Conservation (phyloP, 352 stramenopile species). For the Pseudoperonospora humuli region DNA sequence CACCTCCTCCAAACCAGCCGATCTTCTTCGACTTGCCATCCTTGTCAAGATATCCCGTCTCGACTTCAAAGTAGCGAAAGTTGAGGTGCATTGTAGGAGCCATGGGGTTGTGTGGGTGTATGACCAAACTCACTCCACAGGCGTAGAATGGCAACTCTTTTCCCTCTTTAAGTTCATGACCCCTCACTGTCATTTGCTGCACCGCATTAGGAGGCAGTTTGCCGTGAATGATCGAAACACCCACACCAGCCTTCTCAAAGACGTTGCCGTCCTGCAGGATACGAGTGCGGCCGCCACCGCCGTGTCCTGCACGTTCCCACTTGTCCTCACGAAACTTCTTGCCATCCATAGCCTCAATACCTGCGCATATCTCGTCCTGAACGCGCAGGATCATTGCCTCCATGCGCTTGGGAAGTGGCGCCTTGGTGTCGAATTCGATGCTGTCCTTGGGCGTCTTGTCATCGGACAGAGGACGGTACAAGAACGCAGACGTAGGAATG, state of each 20-base stretch:
- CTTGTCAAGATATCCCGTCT: conserved; percentile 64
- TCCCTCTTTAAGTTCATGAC: conserved; percentile 63
- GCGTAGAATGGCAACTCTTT: conserved; percentile 93
- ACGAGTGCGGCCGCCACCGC: conserved; percentile 90
- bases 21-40: conserved; percentile 74
- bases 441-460: conserved; percentile 53
- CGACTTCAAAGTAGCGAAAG: conserved; percentile 98
- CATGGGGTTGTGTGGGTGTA: conserved; percentile 92
- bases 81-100: conserved; percentile 97
- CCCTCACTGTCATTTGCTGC: conserved; percentile 73
- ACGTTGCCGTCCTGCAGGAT: conserved; percentile 92
- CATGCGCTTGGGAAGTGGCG: conserved; percentile 69
- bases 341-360: conserved; percentile 89
- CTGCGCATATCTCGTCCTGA: conserved; percentile 80
- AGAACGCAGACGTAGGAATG: conserved; percentile 39
- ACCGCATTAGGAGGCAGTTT: conserved; percentile 85
- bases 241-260: conserved; percentile 97
- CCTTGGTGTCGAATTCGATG: conserved; percentile 68
- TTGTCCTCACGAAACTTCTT: conserved; percentile 92
- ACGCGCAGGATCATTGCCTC: conserved; percentile 74
- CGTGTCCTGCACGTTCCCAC: conserved; percentile 92
- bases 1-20: conserved; percentile 94
- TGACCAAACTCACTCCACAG: conserved; percentile 93
- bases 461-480: conserved; percentile 55
- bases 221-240: conserved; percentile 96